phyloP scores from a whole-genome alignment of 2,329 filamentous ascomycete genomes.

The Colletotrichum sp. region DNA sequence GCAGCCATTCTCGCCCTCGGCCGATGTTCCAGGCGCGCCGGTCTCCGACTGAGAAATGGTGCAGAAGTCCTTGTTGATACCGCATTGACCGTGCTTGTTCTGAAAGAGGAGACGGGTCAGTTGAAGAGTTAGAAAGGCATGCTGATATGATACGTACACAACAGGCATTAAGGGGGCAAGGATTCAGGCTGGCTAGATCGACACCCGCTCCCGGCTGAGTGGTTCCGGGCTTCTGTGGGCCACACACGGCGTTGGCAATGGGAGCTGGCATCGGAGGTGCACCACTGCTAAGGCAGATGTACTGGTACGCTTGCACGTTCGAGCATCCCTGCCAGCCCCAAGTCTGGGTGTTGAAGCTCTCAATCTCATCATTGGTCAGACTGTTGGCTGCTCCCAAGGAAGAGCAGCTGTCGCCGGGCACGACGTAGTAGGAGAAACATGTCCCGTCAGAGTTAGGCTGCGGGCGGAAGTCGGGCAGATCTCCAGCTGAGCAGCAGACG shows the following conservation, averaged over 20 bases:
- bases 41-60: conserved; percentile 12
- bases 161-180: conserved; percentile 33
- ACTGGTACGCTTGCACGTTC: conserved; percentile 7
- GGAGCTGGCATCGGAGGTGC: conserved; percentile 25
- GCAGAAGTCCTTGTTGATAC: conserved; percentile 49
- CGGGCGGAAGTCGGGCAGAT: not conserved
- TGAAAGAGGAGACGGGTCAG: no score
- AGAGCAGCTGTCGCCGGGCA: not conserved
- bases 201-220: not conserved
- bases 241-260: conserved; percentile 24
- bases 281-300: conserved; percentile 27
- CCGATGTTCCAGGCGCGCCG: conserved; percentile 21
- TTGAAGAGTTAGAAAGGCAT: no score
- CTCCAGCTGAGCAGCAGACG: not conserved
- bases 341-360: conserved; percentile 13
- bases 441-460: not conserved
- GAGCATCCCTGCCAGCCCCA: conserved; percentile 29
- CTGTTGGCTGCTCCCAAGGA: not conserved
- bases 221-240: conserved; percentile 18
- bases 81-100: conserved; percentile 48
- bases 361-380: not conserved
- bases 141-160: conserved; percentile 21
- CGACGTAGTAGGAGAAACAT: not conserved
- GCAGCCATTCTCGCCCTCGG: conserved; percentile 28
- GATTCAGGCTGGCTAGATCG: conserved; percentile 24